These are phyloP conservation scores for Rubia peregrina DNA, from an alignment of 305 asterid species.

Conservation along the genomic window DNA sequence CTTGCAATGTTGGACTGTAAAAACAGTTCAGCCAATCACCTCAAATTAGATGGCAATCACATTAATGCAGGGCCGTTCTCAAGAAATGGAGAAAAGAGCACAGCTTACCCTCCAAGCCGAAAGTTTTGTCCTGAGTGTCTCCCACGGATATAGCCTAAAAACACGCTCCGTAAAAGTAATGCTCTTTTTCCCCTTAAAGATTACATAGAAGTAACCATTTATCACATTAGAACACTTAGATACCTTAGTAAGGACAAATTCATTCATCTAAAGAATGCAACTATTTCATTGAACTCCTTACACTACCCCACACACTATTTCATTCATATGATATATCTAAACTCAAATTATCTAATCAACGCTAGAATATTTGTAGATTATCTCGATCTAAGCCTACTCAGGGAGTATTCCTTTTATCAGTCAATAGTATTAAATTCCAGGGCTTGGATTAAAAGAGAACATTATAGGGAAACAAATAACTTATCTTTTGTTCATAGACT, in stretches of 20 bases:
- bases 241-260: background rate
- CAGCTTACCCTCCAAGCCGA: constrained; percentile 71
- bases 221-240: background rate
- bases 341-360: too few species aligned
- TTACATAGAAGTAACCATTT: background rate
- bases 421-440: too few species aligned
- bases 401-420: too few species aligned
- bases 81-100: background rate
- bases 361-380: too few species aligned
- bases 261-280: background rate
- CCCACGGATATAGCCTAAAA: constrained; percentile 67
- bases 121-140: constrained; percentile 54
- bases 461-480: too few species aligned
- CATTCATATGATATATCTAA: constrained; percentile 54
- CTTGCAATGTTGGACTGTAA: constrained; percentile 55
- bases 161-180: constrained; percentile 42
- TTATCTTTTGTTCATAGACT: too few species aligned
- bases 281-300: background rate
- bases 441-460: too few species aligned
- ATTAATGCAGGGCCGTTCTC: background rate
- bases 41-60: background rate
- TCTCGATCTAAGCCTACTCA: too few species aligned
- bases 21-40: background rate
- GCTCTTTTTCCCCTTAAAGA: too few species aligned
- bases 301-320: constrained; percentile 68